Evolutionary conservation across 1,284 basidiomycete genomes (phyloP), one percentile per base, ranked within the genome.

Genomic region (Gymnopus androsaceus): DNA sequence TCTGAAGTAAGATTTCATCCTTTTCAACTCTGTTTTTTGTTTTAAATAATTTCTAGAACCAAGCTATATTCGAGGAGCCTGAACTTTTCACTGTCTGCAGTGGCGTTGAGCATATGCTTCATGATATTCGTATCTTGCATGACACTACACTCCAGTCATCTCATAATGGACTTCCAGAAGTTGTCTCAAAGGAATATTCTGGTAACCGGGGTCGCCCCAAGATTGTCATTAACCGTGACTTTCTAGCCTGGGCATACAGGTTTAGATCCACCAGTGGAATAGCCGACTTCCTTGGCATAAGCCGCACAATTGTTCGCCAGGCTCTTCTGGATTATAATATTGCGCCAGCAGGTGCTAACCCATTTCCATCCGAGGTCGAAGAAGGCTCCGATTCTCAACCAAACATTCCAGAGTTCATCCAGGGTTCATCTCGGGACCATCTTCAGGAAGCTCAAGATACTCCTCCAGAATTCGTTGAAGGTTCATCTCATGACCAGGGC

Each of bases 151-250:
- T n/a, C n/a, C n/a, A n/a, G n/a, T n/a, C n/a, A n/a, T n/a, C n/a
- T n/a, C n/a, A n/a, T n/a, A n/a, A n/a, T n/a, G n/a, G n/a, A n/a
- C n/a, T n/a, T n/a, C n/a, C n/a, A n/a, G n/a, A n/a, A n/a, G n/a
- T n/a, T n/a, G n/a, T n/a, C n/a, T n/a, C n/a, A n/a, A n/a, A n/a
- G n/a, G n/a, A n/a, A n/a, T n/a, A n/a, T n/a, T n/a, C n/a, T n/a
- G n/a, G n/a, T n/a, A n/a, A n/a, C n/a, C n/a, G n/a, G n/a, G n/a
- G n/a, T n/a, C n/a, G n/a, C n/a, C n/a, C 67, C 2, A 30, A 38
- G 4, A 60, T 65, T 54, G 14, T 40, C 4, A 66, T 70, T 57
- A 62, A 70, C 34, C 61, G 55, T 9, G 55, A 61, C 15, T 70
- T 68, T 47, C 59, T 70, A 1, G 33, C 21, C 17, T 66, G 61